phyloP scores from a whole-genome alignment of 2,329 filamentous ascomycete genomes.

The Penicillium sp. region DNA sequence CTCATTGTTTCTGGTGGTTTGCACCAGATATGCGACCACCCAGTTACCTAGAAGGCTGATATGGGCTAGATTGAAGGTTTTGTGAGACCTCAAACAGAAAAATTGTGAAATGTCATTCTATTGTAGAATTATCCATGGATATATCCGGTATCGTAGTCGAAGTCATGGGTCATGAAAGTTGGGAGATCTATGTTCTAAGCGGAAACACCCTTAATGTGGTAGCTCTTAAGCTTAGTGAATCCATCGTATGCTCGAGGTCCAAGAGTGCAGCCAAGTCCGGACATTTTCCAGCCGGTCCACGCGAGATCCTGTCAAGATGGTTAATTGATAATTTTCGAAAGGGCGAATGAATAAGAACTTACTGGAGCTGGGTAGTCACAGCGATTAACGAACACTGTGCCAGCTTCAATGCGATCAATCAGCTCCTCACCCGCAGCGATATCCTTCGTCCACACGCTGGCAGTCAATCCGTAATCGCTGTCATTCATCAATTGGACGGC shows the following conservation, averaged over 20 bases:
- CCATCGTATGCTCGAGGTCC: constrained; percentile 86
- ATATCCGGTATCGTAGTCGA: background rate
- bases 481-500: constrained; percentile 86
- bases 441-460: constrained; percentile 93
- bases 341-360: constrained; percentile 43
- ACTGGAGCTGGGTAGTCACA: constrained; percentile 87
- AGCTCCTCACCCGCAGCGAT: constrained; percentile 70
- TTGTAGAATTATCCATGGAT: background rate
- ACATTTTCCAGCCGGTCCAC: constrained; percentile 94
- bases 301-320: constrained; percentile 69
- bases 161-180: background rate
- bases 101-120: background rate
- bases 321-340: constrained; percentile 1
- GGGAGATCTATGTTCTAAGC: background rate
- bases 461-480: constrained; percentile 85
- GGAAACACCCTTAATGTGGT: constrained; percentile 63
- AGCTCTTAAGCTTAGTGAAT: constrained; percentile 92
- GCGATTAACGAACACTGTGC: constrained; percentile 90
- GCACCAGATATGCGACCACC: background rate
- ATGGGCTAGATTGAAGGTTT: background rate
- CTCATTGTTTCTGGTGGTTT: background rate
- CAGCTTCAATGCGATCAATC: constrained; percentile 77
- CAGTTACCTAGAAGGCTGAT: background rate
- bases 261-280: constrained; percentile 81
- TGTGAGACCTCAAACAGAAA: too few species aligned